Evolutionary conservation across 2,329 filamentous ascomycete genomes (phyloP).

Genomic region (Phaeosphaeriaceae sp.): DNA sequence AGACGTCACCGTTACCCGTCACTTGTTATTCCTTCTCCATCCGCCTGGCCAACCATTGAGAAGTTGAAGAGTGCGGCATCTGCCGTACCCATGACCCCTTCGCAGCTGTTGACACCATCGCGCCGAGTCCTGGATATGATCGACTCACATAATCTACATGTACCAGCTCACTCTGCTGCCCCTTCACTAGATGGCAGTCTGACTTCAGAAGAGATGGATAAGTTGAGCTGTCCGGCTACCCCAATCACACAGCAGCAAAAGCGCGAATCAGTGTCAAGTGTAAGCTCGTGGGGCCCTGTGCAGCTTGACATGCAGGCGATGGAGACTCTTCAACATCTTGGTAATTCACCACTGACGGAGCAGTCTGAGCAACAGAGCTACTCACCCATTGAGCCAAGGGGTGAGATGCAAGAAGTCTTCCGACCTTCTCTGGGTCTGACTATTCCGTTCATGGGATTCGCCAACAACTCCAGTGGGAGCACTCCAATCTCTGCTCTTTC

Average conservation of each 20-base stretch:
- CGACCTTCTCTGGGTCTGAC: conserved; percentile 55
- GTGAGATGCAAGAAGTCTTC: conserved; percentile 67
- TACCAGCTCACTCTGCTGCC: conserved; percentile 78
- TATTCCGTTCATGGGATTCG: conserved; percentile 29
- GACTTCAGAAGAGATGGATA: conserved; percentile 84
- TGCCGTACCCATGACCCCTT: conserved; percentile 51
- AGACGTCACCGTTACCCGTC: conserved; percentile 62
- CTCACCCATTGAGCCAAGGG: conserved; percentile 53
- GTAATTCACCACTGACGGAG: conserved; percentile 44
- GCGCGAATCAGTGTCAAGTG: conserved; percentile 55
- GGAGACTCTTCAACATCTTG: conserved; percentile 76
- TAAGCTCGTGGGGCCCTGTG: conserved; percentile 67
- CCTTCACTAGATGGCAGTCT: conserved; percentile 90
- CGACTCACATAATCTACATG: conserved; percentile 60
- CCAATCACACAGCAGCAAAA: conserved; percentile 61
- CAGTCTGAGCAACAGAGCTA: conserved; percentile 32
- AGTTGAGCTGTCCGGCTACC: conserved; percentile 82
- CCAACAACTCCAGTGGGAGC: conserved; percentile 47
- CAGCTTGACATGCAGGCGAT: conserved; percentile 79
- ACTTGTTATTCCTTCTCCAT: conserved; percentile 64
- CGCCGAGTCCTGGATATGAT: conserved; percentile 77
- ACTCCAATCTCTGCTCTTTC: conserved; percentile 81
- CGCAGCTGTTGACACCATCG: conserved; percentile 73
- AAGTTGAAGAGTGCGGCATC: conserved; percentile 63
- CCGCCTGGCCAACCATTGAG: conserved; percentile 63